Evolutionary conservation across 2,329 filamentous ascomycete species (phyloP).

Genomic region (Alternaria longipes): DNA sequence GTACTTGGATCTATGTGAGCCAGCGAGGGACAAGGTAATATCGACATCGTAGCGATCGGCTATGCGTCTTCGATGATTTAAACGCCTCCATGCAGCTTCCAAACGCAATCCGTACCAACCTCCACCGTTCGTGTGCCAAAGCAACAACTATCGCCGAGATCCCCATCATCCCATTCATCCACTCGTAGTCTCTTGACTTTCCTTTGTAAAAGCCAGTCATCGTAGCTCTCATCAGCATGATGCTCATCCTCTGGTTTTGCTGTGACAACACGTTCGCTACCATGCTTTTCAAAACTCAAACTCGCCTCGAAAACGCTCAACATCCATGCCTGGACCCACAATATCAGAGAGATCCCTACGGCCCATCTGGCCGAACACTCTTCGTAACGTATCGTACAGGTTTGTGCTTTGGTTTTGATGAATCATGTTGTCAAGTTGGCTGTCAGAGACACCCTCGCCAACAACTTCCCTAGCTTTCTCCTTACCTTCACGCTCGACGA

Average conservation of each 20-base stretch:
- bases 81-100: constrained; percentile 43
- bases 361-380: constrained; percentile 98
- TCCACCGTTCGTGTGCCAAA: constrained; percentile 41
- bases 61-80: constrained; percentile 10
- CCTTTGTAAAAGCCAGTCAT: constrained; percentile 30
- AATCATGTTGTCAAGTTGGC: constrained; percentile 84
- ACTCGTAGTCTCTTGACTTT: constrained; percentile 20
- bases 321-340: constrained; percentile 89
- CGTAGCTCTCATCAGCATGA: constrained; percentile 5
- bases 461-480: constrained; percentile 86
- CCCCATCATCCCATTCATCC: constrained; percentile 24
- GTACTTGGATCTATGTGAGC: background rate
- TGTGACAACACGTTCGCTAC: background rate
- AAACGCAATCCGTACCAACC: constrained; percentile 33
- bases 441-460: constrained; percentile 67
- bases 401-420: constrained; percentile 97
- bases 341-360: constrained; percentile 85
- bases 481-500: constrained; percentile 84
- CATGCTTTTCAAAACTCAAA: constrained; percentile 76
- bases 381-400: constrained; percentile 88
- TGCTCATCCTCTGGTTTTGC: background rate
- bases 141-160: constrained; percentile 43
- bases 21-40: background rate
- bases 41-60: constrained; percentile 1
- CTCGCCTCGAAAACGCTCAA: constrained; percentile 85